Evolutionary conservation across 225 moss, liverwort and hornwort genomes (phyloP), one percentile per base, ranked within the genome.

Genomic region (Bryum argenteum): DNA sequence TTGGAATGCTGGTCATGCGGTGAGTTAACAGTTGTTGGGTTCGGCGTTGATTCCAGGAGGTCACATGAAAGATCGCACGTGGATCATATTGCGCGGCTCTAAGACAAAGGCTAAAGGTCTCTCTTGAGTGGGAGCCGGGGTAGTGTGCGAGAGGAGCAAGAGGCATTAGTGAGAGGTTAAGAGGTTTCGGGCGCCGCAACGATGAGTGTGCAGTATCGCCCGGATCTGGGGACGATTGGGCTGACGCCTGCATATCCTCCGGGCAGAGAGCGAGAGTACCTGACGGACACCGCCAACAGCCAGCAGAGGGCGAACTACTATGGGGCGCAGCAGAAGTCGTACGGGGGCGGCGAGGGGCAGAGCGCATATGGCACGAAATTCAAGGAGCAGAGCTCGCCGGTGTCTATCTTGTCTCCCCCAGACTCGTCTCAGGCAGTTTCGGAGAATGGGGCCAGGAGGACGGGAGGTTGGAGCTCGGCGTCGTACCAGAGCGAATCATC

Each of bases 181-280:
- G 63, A 64, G 63, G 38, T 41, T 58, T 37, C 23, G 16, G 50
- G 60, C 77, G 54, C 55, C 42, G 54, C 69, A 57, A 80, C 65
- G 22, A 88, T 88, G 88, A 88, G 82, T 65, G 85, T 88, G 70
- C 88, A 83, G 78, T 88, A 88, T 78, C 77, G 85, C 53, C 82
- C 85, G 18, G 85, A 88, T 58, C 60, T 88, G 63, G 85, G 88
- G 42, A 88, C 82, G 5, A 85, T 88, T 4, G 84, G 82, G 54
- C 70, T 88, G 50, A 78, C 78, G 19, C 82, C 88, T 44, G 80
- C 78, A 38, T 80, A 77, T 72, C 70, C 76, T 38, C 21, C 66
- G 10, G 82, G 75, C 26, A 73, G 66, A 50, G 86, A 83, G 17
- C 40, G 72, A 62, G 86, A 83, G 78, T 76, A 74, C 38, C 42